phyloP scores from a whole-genome alignment of 2,329 filamentous ascomycete species.

The Karstenula rhodostoma region DNA sequence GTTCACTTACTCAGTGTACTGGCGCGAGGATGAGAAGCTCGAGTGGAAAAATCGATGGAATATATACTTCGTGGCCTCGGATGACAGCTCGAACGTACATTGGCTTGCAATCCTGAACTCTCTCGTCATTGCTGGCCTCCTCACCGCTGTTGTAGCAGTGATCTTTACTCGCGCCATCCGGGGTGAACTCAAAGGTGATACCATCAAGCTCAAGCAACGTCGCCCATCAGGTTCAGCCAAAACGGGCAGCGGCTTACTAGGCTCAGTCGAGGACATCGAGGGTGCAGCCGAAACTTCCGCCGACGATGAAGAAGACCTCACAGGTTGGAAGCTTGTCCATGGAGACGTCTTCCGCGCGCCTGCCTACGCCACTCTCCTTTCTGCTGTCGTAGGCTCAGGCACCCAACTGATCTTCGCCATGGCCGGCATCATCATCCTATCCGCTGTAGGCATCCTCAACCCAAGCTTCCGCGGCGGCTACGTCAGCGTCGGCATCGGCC shows the following conservation, averaged over 20 bases:
- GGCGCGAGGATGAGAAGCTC: conserved; percentile 79
- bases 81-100: conserved; percentile 81
- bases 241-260: conserved; percentile 1
- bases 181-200: conserved; percentile 77
- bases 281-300: conserved; percentile 67
- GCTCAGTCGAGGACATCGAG: conserved; percentile 31
- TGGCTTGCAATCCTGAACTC: conserved; percentile 92
- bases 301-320: conserved; percentile 80
- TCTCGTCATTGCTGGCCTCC: conserved; percentile 78
- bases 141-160: conserved; percentile 81
- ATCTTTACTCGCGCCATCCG: conserved; percentile 81
- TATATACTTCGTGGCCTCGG: conserved; percentile 87
- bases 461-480: conserved; percentile 91
- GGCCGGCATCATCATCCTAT: conserved; percentile 73
- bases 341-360: conserved; percentile 87
- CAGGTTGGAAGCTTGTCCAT: conserved; percentile 88
- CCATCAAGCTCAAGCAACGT: conserved; percentile 65
- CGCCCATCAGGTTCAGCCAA: conserved; percentile 56
- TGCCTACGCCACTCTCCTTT: conserved; percentile 73
- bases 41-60: conserved; percentile 90
- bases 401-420: conserved; percentile 88
- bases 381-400: conserved; percentile 83
- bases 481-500: conserved; percentile 80
- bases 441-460: conserved; percentile 80
- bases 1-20: conserved; percentile 91